These are phyloP conservation scores for Cubamyces lactineus DNA, from an alignment of 768 basidiomycete species.

Conservation along the genomic window DNA sequence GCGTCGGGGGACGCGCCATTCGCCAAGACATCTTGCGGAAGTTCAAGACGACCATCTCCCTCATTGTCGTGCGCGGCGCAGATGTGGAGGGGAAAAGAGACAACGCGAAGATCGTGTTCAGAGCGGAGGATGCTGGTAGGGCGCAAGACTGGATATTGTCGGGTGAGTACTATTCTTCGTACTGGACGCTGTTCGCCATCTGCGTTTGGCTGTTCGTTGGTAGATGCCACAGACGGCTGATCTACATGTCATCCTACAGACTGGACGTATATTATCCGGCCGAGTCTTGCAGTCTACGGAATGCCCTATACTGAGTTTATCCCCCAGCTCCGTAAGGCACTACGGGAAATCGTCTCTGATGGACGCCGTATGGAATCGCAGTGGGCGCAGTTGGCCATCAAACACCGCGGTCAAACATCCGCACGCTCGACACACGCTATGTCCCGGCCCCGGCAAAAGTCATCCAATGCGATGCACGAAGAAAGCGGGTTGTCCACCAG, in stretches of 20 bases:
- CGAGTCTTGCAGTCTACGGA: slow-evolving; percentile 42
- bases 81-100: slow-evolving; percentile 29
- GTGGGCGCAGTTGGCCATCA: slow-evolving; percentile 5
- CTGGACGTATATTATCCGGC: slow-evolving; percentile 53
- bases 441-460: too few species aligned
- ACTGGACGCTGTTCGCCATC: neutral
- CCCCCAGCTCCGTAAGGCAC: slow-evolving; percentile 38
- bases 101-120: slow-evolving; percentile 21
- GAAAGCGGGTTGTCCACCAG: too few species aligned
- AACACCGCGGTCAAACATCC: too few species aligned
- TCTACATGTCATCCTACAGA: slow-evolving; percentile 33
- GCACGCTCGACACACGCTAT: too few species aligned
- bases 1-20: slow-evolving; percentile 41
- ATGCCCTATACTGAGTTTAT: slow-evolving; percentile 50
- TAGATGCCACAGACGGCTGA: neutral
- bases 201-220: neutral
- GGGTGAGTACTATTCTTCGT: slow-evolving; percentile 19
- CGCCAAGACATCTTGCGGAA: slow-evolving; percentile 38
- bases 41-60: slow-evolving; percentile 43
- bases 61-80: slow-evolving; percentile 48
- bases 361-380: slow-evolving; percentile 15
- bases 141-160: slow-evolving; percentile 20
- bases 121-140: slow-evolving; percentile 1
- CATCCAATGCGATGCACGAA: too few species aligned
- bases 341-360: slow-evolving; percentile 23